These are phyloP conservation scores for Didymella arachidicola DNA, from an alignment of 2,329 filamentous ascomycete species.

Conservation along the genomic window DNA sequence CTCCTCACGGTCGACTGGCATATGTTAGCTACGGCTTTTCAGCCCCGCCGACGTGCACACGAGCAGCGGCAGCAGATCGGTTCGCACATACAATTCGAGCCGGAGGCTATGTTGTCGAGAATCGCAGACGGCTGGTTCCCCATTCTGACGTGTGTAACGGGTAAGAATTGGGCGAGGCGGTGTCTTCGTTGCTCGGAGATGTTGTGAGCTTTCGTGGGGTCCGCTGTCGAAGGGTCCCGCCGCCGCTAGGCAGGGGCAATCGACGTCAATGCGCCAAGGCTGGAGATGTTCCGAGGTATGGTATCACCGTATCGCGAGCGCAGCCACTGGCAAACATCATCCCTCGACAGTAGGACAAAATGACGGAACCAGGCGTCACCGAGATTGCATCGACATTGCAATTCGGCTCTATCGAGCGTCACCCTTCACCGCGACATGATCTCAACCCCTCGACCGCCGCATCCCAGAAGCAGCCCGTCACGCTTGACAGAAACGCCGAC, in stretches of 20 bases:
- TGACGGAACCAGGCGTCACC: constrained; percentile 17
- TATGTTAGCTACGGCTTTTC: constrained; percentile 38
- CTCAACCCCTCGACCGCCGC: constrained; percentile 80
- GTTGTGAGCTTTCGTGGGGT: constrained; percentile 34
- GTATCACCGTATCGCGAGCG: neutral
- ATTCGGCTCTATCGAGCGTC: constrained; percentile 75
- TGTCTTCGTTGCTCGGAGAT: constrained; percentile 21
- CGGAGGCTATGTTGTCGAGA: constrained; percentile 94
- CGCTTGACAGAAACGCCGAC: constrained; percentile 43
- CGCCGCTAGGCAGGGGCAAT: constrained; percentile 25
- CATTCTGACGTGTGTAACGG: constrained; percentile 51
- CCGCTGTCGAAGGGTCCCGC: constrained; percentile 27
- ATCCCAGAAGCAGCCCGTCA: constrained; percentile 70
- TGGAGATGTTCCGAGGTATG: constrained; percentile 20
- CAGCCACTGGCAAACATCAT: constrained; percentile 1
- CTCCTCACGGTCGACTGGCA: constrained; percentile 90
- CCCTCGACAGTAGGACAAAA: neutral
- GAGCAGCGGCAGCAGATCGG: constrained; percentile 24
- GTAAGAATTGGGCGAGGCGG: constrained; percentile 23
- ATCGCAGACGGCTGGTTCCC: constrained; percentile 69
- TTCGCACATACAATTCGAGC: constrained; percentile 82
- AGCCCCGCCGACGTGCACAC: constrained; percentile 39
- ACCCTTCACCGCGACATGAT: constrained; percentile 77
- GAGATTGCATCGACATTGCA: constrained; percentile 83
- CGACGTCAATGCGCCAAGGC: constrained; percentile 39